phyloP scores from a whole-genome alignment of 1,284 basidiomycete species.

The Violaceomyces palustris region DNA sequence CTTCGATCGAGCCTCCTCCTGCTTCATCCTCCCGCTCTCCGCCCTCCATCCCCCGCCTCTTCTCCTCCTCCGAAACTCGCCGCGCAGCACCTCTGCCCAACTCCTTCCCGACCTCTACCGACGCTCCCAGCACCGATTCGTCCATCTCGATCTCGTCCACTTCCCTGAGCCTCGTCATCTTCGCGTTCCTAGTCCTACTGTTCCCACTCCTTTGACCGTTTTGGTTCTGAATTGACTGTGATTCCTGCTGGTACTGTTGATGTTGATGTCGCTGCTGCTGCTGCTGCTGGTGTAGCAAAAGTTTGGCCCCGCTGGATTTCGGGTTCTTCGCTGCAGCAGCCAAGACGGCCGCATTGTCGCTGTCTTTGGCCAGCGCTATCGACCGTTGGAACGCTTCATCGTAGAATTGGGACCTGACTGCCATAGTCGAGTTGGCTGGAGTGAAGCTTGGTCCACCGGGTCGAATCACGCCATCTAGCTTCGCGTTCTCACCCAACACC shows the following conservation, averaged over 20 bases:
- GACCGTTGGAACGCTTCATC: slow-evolving; percentile 12
- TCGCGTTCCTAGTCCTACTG: neutral
- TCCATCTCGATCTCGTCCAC: neutral
- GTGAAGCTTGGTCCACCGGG: slow-evolving; percentile 2
- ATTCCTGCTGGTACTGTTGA: no score
- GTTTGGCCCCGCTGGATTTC: neutral
- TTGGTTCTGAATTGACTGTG: no score
- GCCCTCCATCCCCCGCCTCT: neutral
- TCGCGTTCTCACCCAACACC: neutral
- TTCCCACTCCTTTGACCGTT: neutral
- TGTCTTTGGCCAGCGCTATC: slow-evolving; percentile 6
- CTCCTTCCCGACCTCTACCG: no score
- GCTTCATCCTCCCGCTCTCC: neutral
- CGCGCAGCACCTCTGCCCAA: no score
- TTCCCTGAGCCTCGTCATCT: neutral
- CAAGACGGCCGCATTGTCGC: slow-evolving; percentile 3
- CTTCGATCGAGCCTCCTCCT: neutral
- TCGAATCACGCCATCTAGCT: neutral
- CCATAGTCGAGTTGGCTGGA: slow-evolving; percentile 11
- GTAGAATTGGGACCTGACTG: slow-evolving; percentile 9
- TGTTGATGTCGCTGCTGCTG: neutral
- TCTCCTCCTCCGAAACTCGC: no score
- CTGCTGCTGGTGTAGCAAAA: neutral
- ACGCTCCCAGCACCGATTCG: no score
- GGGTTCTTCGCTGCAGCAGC: slow-evolving; percentile 1